Evolutionary conservation across 78 protist genomes (phyloP).

Genomic region (Reticulomyxa filosa): DNA sequence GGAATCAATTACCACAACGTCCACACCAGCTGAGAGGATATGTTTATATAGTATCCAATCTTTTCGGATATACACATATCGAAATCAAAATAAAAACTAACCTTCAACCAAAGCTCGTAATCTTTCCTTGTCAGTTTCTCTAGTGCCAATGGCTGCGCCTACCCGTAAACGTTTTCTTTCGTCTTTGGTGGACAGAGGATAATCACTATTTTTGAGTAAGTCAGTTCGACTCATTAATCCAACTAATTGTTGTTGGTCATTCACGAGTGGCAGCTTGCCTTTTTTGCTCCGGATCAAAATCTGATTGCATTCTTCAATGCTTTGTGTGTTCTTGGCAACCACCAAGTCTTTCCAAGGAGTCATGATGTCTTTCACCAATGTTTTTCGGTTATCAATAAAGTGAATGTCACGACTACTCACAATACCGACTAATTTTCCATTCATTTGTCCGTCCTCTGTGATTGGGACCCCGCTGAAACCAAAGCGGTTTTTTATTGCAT

Average conservation of each 20-base stretch:
- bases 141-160: slow-evolving; percentile 48
- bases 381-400: slow-evolving; percentile 34
- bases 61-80: too few species aligned
- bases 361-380: slow-evolving; percentile 46
- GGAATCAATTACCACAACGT: slow-evolving; percentile 43
- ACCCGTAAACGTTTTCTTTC: slow-evolving; percentile 28
- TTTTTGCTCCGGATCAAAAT: slow-evolving; percentile 29
- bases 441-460: slow-evolving; percentile 42
- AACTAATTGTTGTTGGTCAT: slow-evolving; percentile 35
- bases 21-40: slow-evolving; percentile 53
- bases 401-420: slow-evolving; percentile 64
- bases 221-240: slow-evolving; percentile 51
- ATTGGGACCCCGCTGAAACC: slow-evolving; percentile 75
- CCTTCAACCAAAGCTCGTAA: slow-evolving; percentile 23
- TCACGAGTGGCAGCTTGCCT: slow-evolving; percentile 61
- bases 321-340: slow-evolving; percentile 14
- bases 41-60: too few species aligned
- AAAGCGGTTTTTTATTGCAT: too few species aligned
- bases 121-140: slow-evolving; percentile 38
- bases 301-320: slow-evolving; percentile 39
- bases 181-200: slow-evolving; percentile 40
- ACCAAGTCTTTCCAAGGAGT: slow-evolving; percentile 17
- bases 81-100: too few species aligned
- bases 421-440: slow-evolving; percentile 54
- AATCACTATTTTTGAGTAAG: slow-evolving; percentile 45